Base-by-base conservation (phyloP, 2,329 filamentous ascomycete species). In the Beauveria bassiana region DNA sequence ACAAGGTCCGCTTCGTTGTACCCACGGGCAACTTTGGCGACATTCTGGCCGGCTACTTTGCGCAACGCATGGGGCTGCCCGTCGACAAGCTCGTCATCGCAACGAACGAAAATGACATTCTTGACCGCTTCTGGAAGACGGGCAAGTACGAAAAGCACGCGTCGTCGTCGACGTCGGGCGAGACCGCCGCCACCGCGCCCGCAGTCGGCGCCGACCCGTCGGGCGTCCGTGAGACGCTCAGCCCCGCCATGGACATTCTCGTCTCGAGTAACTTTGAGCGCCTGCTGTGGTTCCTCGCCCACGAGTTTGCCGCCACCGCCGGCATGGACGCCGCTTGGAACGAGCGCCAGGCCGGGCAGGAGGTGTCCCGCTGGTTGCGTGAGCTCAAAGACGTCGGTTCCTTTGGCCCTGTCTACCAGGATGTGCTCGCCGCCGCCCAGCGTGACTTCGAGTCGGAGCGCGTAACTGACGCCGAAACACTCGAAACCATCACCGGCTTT, bases 11-110 rank as follows among this genome's bases (percentile, higher is more conserved):
- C 63, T 96, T 93, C 70, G 90, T 96, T 9, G 91, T 96, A 0
- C 95, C 95, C 2, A 96, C 93, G 0, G 95, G 95, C 61, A 98
- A 99, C 80, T 99, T 99, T 75, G 91, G 95, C 64, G 91, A 98
- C 72, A 92, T 99, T 66, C 81, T 98, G 4, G 90, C 91, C 1
- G 93, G 93, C 56, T 98, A 93, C 78, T 97, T 98, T 70, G 93
- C 93, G 22, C 88, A 88, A 68, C 82, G 86, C 68, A 96, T 96
- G 91, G 93, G 92, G 61, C 82, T 98, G 3, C 93, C 93, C 3
- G 81, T 88, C 3, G 89, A 95, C 65, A 96, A 93, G 77, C 85
- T 99, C 38, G 86, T 96, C 68, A 88, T 97, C 61, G 91, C 93
- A 0, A 98, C 93, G 57, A 98, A 98, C 74, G 93, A 96, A 77